Base-by-base conservation (phyloP, 176 grass and related monocot species). In the Lolium rigidum region DNA sequence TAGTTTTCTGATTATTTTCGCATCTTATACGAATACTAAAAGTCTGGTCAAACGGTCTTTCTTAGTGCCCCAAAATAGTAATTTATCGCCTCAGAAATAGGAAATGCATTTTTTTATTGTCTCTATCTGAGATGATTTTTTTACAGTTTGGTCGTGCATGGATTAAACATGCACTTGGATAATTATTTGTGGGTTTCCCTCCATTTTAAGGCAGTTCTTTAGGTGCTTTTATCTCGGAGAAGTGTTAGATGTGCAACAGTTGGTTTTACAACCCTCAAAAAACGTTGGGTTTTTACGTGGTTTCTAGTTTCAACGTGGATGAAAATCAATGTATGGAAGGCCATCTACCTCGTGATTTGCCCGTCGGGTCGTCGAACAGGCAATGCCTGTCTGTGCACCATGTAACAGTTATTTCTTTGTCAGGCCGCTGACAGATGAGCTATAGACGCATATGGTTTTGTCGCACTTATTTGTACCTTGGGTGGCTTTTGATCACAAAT, bases 371-470 rank as follows among this genome's bases (percentile, higher is more conserved):
- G 22, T 26, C 15, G 22, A 75, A 16, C 7, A 22, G 47, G 9
- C 1, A 17, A 21, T 37, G 0, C 16, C 13, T 5, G 38, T 2
- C 1, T 5, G 1, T 0, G 9, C 37, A 2, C 0, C 7, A 14
- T 51, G 13, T 60, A 21, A 50, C 15, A 21, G 25, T 10, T 55
- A 4, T 55, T 62, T 26, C n/a, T 3, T 1, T 44, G 35, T 1
- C 5, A 15, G 37, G 14, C 55, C 38, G 11, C 67, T 80, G 80
- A 64, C 14, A 67, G 22, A 66, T 87, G 48, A 87, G 67, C 24
- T 87, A 38, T 79, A 74, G 58, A 3, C 47, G 15, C 80, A 90
- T 90, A 86, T 90, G 72, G 54, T 2, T 54, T 16, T 89, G 61
- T 83, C 80, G 47, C 3, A 18, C 7, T 79, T 49, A 90, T 90